Percentiles rank a stretch among this genome's conserved stretches.
These are phyloP conservation scores for Paraurostyla sp. DNA, from an alignment of 73 alveolate genomes.

Conservation along the genomic window DNA sequence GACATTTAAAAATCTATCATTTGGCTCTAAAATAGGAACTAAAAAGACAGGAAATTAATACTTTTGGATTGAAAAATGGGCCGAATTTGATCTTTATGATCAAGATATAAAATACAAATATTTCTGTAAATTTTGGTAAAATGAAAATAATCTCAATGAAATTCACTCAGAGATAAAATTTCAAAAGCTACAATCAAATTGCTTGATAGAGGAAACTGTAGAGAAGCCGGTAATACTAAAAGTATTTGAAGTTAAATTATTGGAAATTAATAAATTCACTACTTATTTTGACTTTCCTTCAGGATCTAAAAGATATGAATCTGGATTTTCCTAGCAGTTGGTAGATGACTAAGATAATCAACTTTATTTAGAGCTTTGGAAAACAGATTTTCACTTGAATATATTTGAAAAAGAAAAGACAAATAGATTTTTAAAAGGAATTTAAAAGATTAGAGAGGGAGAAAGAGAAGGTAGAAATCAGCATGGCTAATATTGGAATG, in stretches of 20 bases:
- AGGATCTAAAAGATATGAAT: neutral
- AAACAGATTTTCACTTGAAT: neutral
- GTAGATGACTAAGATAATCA: neutral
- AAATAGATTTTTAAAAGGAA: neutral
- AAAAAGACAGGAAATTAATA: neutral
- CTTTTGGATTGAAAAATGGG: conserved; percentile 35
- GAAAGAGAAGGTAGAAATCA: conserved; percentile 9
- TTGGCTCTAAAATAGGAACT: conserved; percentile 24
- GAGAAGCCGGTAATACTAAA: neutral
- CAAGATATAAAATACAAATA: neutral
- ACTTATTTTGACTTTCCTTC: neutral
- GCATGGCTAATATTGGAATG: conserved; percentile 18
- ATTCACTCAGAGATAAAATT: neutral
- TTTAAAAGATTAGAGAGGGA: neutral
- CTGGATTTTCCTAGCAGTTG: neutral
- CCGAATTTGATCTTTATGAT: neutral
- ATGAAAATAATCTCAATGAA: neutral
- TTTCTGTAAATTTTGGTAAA: conserved; percentile 3
- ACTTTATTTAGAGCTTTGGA: neutral
- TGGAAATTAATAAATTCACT: neutral
- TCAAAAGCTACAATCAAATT: neutral
- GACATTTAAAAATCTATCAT: neutral
- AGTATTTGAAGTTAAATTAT: neutral
- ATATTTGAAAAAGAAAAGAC: conserved; percentile 18
- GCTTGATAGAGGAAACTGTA: neutral